Evolutionary conservation across 139 green algal genomes (phyloP).

Genomic region (Coelastrella sp.): DNA sequence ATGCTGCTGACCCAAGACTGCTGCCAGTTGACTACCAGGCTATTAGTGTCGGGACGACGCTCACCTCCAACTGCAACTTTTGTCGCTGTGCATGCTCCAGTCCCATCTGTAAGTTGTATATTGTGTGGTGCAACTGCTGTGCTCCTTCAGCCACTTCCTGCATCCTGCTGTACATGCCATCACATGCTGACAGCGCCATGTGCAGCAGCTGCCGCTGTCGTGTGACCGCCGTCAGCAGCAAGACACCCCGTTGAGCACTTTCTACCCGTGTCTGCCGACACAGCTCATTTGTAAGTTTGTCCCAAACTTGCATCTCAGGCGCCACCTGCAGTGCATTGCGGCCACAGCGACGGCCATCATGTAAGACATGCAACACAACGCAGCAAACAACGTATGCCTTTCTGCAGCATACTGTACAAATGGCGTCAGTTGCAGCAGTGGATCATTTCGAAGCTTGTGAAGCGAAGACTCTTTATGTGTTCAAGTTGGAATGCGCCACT

Average conservation of each 20-base stretch:
- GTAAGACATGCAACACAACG: background rate
- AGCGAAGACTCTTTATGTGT: no score
- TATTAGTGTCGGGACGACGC: background rate
- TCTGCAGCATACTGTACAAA: no score
- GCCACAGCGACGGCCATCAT: background rate
- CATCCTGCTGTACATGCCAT: background rate
- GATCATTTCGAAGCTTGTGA: no score
- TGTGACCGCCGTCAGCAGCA: constrained; percentile 12
- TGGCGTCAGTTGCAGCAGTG: no score
- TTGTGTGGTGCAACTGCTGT: background rate
- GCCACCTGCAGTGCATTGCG: background rate
- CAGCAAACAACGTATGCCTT: no score
- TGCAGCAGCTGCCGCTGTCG: constrained; percentile 34
- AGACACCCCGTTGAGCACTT: background rate
- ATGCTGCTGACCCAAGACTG: background rate
- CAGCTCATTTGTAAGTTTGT: background rate
- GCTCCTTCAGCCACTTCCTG: background rate
- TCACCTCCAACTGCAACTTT: background rate
- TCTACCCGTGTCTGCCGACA: background rate
- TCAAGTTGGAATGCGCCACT: no score
- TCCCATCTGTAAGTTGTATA: background rate
- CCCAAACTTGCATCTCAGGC: constrained; percentile 5
- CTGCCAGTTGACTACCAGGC: background rate
- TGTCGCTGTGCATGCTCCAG: background rate
- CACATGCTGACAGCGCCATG: constrained; percentile 2